phyloP scores from a whole-genome alignment of 2,329 filamentous ascomycete genomes.

The Teratosphaeria viscida region DNA sequence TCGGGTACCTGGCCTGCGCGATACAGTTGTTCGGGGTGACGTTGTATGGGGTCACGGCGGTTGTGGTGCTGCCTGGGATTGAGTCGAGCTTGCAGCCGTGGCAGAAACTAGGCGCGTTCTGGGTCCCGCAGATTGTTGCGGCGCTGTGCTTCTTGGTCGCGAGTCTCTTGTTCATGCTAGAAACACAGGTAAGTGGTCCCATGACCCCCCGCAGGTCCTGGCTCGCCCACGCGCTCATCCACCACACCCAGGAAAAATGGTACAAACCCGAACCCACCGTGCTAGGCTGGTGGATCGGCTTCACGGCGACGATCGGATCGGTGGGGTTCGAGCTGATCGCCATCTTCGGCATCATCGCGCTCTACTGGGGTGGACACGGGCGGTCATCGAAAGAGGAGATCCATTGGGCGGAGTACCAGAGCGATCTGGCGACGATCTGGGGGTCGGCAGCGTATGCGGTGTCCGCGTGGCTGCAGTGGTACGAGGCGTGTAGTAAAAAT shows the following conservation, averaged over 20 bases:
- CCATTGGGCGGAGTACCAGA: constrained; percentile 13
- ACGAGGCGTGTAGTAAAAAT: constrained; percentile 20
- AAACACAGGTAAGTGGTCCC: constrained; percentile 13
- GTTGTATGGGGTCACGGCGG: constrained; percentile 14
- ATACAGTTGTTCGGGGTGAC: constrained; percentile 23
- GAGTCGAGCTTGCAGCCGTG: constrained; percentile 10
- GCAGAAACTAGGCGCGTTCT: constrained; percentile 16
- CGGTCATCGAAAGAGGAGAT: not conserved
- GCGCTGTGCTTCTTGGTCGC: constrained; percentile 20
- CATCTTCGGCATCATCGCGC: constrained; percentile 4
- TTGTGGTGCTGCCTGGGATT: constrained; percentile 20
- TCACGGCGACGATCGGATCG: constrained; percentile 17
- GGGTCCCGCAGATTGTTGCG: constrained; percentile 18
- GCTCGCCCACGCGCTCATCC: not conserved
- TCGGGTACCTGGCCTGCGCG: constrained; percentile 20
- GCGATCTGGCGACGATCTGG: constrained; percentile 17
- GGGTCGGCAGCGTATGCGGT: constrained; percentile 17
- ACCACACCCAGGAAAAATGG: constrained; percentile 9
- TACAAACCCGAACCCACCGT: constrained; percentile 14
- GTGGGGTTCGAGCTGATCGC: constrained; percentile 18
- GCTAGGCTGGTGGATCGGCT: constrained; percentile 24
- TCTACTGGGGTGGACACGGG: constrained; percentile 4
- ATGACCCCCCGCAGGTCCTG: not conserved
- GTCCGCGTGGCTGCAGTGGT: constrained; percentile 20
- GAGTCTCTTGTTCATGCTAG: constrained; percentile 20